These are phyloP conservation scores for Jackrogersella multiformis DNA, from an alignment of 495 filamentous ascomycete genomes.

Conservation along the genomic window DNA sequence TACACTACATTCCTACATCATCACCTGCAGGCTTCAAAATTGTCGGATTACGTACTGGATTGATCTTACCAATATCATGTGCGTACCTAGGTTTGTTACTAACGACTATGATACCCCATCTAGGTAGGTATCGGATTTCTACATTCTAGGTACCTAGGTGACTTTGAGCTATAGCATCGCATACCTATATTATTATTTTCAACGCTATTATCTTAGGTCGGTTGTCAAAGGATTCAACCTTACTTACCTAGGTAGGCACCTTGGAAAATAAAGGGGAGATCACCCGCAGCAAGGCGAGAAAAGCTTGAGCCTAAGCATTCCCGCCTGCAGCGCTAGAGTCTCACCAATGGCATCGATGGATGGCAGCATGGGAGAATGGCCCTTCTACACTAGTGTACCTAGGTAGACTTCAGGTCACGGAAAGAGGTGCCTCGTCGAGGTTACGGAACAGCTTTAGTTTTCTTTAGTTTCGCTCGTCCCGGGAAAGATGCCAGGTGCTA, in stretches of 20 bases:
- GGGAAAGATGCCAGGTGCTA: constrained; percentile 3
- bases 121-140: too few relatives aligned
- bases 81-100: not conserved
- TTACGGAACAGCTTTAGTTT: constrained; percentile 9
- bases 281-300: constrained; percentile 19
- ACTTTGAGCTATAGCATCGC: too few relatives aligned
- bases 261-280: too few relatives aligned
- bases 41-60: not conserved
- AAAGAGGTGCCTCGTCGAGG: constrained; percentile 26
- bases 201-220: too few relatives aligned
- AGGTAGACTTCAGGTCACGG: too few relatives aligned
- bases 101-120: not conserved
- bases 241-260: too few relatives aligned
- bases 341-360: constrained; percentile 26
- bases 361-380: constrained; percentile 10
- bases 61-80: not conserved
- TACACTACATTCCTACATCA: not conserved
- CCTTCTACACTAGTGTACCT: constrained; percentile 36
- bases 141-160: not conserved
- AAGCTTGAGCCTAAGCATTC: constrained; percentile 10
- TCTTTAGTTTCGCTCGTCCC: constrained; percentile 19
- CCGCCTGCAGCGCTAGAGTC: constrained; percentile 8
- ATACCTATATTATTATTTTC: too few relatives aligned
- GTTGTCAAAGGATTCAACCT: too few relatives aligned
- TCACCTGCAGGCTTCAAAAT: constrained; percentile 21